Percentiles rank a stretch among this genome's conserved stretches.
Conservation (phyloP, 495 filamentous ascomycete species). For the Bacidia gigantensis region DNA sequence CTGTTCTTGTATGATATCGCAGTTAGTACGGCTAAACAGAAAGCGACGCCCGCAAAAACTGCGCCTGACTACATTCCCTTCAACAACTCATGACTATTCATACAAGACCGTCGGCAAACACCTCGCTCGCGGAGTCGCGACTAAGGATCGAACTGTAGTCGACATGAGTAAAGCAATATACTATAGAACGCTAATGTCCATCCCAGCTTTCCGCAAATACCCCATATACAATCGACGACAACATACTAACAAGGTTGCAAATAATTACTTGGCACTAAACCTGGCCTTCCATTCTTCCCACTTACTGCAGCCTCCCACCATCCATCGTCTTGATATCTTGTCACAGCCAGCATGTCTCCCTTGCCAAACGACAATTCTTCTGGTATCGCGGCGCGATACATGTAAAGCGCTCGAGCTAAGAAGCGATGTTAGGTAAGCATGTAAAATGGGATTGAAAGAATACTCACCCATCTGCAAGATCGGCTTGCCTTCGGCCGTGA, state of each 20-base stretch:
- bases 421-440: neutral
- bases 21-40: too few species aligned
- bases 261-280: slow-evolving; percentile 95
- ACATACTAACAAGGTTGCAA: slow-evolving; percentile 50
- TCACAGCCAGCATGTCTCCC: slow-evolving; percentile 80
- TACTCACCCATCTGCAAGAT: slow-evolving; percentile 86
- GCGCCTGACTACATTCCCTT: too few species aligned
- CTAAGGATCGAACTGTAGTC: neutral
- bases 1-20: too few species aligned
- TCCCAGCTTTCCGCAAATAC: neutral
- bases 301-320: slow-evolving; percentile 99
- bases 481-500: slow-evolving; percentile 69
- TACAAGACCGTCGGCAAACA: too few species aligned
- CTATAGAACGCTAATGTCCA: neutral
- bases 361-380: slow-evolving; percentile 90
- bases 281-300: slow-evolving; percentile 55
- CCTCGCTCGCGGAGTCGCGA: neutral
- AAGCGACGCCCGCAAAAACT: too few species aligned
- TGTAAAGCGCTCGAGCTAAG: slow-evolving; percentile 80
- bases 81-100: too few species aligned
- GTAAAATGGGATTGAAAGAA: neutral
- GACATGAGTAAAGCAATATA: neutral
- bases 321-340: slow-evolving; percentile 89
- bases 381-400: slow-evolving; percentile 85
- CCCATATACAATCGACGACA: neutral